Conservation (phyloP, 106 monocot genomes). For the Alisma plantagoaquatica region DNA sequence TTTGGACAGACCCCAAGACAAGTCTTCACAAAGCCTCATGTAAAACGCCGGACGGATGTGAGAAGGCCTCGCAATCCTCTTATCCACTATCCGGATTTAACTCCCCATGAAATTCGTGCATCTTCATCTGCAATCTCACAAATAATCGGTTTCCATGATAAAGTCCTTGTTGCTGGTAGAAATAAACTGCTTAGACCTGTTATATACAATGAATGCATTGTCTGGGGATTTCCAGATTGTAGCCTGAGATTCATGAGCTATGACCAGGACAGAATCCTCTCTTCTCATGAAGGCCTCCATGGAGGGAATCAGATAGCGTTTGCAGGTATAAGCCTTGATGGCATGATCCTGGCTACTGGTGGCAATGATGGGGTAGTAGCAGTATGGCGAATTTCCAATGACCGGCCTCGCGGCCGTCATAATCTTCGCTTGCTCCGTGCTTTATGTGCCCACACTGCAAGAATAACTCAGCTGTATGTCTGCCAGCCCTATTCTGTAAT, state of each 20-base stretch:
- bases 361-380: slow-evolving; percentile 67
- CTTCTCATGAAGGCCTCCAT: slow-evolving; percentile 77
- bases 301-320: slow-evolving; percentile 80
- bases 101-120: slow-evolving; percentile 45
- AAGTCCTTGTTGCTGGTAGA: slow-evolving; percentile 44
- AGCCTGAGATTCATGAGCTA: slow-evolving; percentile 72
- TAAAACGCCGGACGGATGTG: slow-evolving; percentile 43
- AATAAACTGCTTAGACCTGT: slow-evolving; percentile 65
- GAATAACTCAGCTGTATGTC: slow-evolving; percentile 66
- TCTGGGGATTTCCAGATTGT: slow-evolving; percentile 87
- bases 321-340: slow-evolving; percentile 71
- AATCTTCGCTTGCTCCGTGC: slow-evolving; percentile 29
- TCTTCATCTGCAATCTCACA: slow-evolving; percentile 46
- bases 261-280: slow-evolving; percentile 69
- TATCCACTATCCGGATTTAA: slow-evolving; percentile 31
- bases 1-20: slow-evolving; percentile 95
- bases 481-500: slow-evolving; percentile 74
- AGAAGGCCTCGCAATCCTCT: slow-evolving; percentile 56
- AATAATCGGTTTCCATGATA: slow-evolving; percentile 64
- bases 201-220: slow-evolving; percentile 58
- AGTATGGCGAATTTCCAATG: slow-evolving; percentile 59
- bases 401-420: slow-evolving; percentile 18
- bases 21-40: slow-evolving; percentile 71
- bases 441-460: slow-evolving; percentile 71
- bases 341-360: slow-evolving; percentile 66